Evolutionary conservation across 2,329 filamentous ascomycete genomes (phyloP), one percentile per base, ranked within the genome.

Genomic region (Lecanosticta acicola): DNA sequence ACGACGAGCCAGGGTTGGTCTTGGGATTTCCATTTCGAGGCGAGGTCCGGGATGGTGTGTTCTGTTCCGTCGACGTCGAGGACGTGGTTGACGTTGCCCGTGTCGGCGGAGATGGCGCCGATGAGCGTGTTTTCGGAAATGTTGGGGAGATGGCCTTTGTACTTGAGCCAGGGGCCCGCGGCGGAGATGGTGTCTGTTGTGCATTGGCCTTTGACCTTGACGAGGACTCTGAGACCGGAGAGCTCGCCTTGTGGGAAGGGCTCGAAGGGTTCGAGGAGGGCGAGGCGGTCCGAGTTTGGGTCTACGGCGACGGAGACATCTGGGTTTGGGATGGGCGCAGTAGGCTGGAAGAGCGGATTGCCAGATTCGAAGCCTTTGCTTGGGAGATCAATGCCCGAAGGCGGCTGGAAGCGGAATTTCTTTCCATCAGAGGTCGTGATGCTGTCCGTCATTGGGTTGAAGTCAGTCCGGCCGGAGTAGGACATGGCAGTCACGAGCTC

Each of bases 111-210:
- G 65, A 90, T 78, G 49, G 93, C 93, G 43, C 89, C 93, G 71
- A 96, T 96, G 56, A 98, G 81, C 2, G 93, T 98, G 78, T 98
- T 98, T 65, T 88, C 88, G 59, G 84, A 86, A 68, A 98, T 98
- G 75, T 98, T 98, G 67, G 93, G 88, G 53, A 98, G 80, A 70
- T 98, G 93, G 53, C 93, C 93, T 77, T 97, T 97, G 81, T 97
- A 98, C 72, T 97, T 97, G 58, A 98, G 80, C 91, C 91, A 97
- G 13, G 91, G 91, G 4, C 91, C 91, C 1, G 91, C 91, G 26
- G 91, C 91, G 32, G 90, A 97, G 70, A 98, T 98, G 59, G 93
- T 97, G 71, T 98, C 93, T 35, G 93, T 98, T 46, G 93, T 98
- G 77, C 93, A 98, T 73, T 98, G 95, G 55, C 93, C 93, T 54